These are phyloP conservation scores for Aspergillus sojae DNA, from an alignment of 2,329 filamentous ascomycete species.

Conservation along the genomic window DNA sequence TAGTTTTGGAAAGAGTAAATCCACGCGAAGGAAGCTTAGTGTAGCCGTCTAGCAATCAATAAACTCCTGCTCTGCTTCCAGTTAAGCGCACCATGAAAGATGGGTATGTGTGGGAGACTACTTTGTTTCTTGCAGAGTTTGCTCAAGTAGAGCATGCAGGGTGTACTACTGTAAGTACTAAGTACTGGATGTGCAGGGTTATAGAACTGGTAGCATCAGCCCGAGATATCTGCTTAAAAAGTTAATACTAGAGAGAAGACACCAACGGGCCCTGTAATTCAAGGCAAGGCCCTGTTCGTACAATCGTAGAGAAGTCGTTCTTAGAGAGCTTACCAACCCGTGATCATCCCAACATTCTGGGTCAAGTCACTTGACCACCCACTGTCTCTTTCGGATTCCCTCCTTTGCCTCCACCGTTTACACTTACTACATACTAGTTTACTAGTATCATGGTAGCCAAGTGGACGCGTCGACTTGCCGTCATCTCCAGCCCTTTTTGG, in stretches of 20 bases:
- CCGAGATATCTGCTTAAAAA: not conserved
- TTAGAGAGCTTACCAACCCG: not conserved
- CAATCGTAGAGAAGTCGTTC: not conserved
- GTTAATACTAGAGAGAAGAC: not conserved
- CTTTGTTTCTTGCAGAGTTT: not conserved
- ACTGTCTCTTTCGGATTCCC: not conserved
- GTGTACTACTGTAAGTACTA: not conserved
- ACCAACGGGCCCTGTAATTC: not conserved
- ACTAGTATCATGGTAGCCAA: not conserved
- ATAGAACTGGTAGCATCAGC: not conserved
- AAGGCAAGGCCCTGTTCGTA: not conserved
- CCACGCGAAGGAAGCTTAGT: not conserved
- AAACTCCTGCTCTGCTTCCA: not conserved
- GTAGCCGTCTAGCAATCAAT: not conserved
- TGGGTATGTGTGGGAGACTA: not conserved
- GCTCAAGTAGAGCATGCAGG: not conserved
- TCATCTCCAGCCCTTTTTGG: not conserved
- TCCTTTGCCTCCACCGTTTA: not conserved
- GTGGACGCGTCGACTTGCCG: not conserved
- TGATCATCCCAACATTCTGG: not conserved
- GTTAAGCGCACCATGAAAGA: not conserved
- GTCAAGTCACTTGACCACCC: constrained; percentile 3
- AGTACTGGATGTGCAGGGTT: not conserved
- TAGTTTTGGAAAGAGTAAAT: not conserved
- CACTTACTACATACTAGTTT: not conserved